Percentiles rank a stretch among this genome's conserved stretches.
phyloP scores from a whole-genome alignment of 1,284 basidiomycete genomes.

The Leccinum angustisporum region DNA sequence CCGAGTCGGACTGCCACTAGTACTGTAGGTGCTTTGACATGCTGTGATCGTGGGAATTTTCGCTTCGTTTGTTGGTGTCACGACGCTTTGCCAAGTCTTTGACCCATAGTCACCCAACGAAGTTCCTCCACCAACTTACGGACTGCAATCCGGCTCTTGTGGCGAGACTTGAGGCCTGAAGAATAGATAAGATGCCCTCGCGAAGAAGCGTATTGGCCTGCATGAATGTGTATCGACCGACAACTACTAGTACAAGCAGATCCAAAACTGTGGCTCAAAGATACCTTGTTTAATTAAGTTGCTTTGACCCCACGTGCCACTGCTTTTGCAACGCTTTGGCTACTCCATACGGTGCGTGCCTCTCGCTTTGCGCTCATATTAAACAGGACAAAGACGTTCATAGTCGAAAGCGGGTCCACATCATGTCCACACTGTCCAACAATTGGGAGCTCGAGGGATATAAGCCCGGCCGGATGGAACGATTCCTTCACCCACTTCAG shows the following conservation, averaged over 20 bases:
- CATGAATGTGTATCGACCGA: neutral
- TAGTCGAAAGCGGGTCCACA: slow-evolving; percentile 10
- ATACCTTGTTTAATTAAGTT: neutral
- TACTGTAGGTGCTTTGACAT: too few species aligned
- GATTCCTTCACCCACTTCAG: neutral
- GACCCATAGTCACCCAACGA: too few species aligned
- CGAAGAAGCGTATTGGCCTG: neutral
- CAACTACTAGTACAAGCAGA: too few species aligned
- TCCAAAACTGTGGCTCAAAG: neutral
- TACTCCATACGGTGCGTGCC: slow-evolving; percentile 1
- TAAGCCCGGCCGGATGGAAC: slow-evolving; percentile 2
- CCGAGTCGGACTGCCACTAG: too few species aligned
- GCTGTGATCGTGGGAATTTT: neutral
- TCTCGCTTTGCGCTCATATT: slow-evolving; percentile 14
- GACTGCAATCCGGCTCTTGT: neutral
- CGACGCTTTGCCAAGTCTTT: too few species aligned
- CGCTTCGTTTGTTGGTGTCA: neutral
- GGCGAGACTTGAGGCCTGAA: neutral
- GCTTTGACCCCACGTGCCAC: neutral
- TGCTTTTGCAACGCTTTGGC: slow-evolving; percentile 10
- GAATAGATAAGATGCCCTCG: neutral
- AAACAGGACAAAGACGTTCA: slow-evolving; percentile 11
- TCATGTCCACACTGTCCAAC: slow-evolving; percentile 3
- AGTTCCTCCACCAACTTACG: too few species aligned
- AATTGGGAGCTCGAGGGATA: slow-evolving; percentile 7